Conservation (phyloP, 108 stramenopile genomes). For the Skeletonema costatum region DNA sequence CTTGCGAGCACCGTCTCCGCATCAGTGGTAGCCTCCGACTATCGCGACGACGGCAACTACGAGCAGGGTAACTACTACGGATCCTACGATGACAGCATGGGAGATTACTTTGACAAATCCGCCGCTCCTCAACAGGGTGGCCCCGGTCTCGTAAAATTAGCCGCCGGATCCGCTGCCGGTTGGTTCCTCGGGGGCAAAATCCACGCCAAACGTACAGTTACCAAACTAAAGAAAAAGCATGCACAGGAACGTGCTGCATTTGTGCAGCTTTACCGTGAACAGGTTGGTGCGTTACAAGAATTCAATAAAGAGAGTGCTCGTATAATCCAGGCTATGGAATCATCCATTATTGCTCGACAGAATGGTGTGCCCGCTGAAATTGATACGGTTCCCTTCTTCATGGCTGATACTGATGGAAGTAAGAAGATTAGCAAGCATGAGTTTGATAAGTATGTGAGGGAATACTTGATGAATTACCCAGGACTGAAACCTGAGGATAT, state of each 20-base stretch:
- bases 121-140: conserved; percentile 20
- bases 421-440: conserved; percentile 56
- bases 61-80: conserved; percentile 40
- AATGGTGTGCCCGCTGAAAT: conserved; percentile 51
- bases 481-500: conserved; percentile 50
- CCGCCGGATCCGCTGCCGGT: conserved; percentile 27
- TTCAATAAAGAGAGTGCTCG: conserved; percentile 54
- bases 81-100: conserved; percentile 55
- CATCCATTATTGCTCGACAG: conserved; percentile 44
- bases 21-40: conserved; percentile 24
- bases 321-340: conserved; percentile 53
- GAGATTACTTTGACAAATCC: conserved; percentile 51
- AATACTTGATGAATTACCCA: conserved; percentile 53
- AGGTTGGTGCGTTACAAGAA: conserved; percentile 52
- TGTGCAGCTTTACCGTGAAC: conserved; percentile 51
- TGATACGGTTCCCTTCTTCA: conserved; percentile 52
- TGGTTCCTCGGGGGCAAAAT: conserved; percentile 57
- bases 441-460: conserved; percentile 51
- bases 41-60: conserved; percentile 46
- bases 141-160: conserved; percentile 34
- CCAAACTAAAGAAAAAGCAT: conserved; percentile 59
- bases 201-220: conserved; percentile 42
- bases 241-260: conserved; percentile 54
- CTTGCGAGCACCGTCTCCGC: conserved; percentile 25
- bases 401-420: conserved; percentile 55